phyloP scores from a whole-genome alignment of 768 basidiomycete genomes.

The Hypholoma fasciculare region DNA sequence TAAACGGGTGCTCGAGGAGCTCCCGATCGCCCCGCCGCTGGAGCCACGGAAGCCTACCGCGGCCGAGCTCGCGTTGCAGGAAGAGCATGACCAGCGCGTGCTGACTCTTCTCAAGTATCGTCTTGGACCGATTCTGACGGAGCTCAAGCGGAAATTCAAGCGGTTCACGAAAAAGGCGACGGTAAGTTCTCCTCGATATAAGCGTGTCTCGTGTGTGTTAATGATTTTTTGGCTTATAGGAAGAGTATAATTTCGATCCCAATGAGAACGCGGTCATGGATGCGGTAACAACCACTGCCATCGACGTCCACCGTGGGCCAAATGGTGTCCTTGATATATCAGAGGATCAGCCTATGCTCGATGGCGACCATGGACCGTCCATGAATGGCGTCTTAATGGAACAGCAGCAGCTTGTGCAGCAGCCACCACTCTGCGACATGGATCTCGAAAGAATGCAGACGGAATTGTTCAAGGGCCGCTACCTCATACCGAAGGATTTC shows the following conservation, averaged over 20 bases:
- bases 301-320: constrained; percentile 28
- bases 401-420: constrained; percentile 36
- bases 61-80: constrained; percentile 80
- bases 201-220: constrained; percentile 11
- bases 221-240: constrained; percentile 39
- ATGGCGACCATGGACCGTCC: constrained; percentile 29
- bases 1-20: constrained; percentile 80
- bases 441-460: constrained; percentile 91
- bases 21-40: constrained; percentile 88
- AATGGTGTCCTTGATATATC: constrained; percentile 47
- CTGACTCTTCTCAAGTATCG: constrained; percentile 85
- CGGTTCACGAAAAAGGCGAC: constrained; percentile 79
- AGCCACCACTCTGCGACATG: constrained; percentile 73
- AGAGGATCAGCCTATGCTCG: constrained; percentile 31
- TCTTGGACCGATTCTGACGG: constrained; percentile 86
- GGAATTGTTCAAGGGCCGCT: constrained; percentile 81
- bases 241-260: constrained; percentile 67
- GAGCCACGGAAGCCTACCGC: constrained; percentile 81
- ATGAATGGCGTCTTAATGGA: constrained; percentile 39
- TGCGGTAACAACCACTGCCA: constrained; percentile 22
- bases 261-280: constrained; percentile 20
- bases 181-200: constrained; percentile 43
- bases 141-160: constrained; percentile 92
- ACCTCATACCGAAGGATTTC: constrained; percentile 88
- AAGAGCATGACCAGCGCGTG: constrained; percentile 76